Base-by-base conservation (phyloP, 495 filamentous ascomycete species). In the Neurospora sp. region DNA sequence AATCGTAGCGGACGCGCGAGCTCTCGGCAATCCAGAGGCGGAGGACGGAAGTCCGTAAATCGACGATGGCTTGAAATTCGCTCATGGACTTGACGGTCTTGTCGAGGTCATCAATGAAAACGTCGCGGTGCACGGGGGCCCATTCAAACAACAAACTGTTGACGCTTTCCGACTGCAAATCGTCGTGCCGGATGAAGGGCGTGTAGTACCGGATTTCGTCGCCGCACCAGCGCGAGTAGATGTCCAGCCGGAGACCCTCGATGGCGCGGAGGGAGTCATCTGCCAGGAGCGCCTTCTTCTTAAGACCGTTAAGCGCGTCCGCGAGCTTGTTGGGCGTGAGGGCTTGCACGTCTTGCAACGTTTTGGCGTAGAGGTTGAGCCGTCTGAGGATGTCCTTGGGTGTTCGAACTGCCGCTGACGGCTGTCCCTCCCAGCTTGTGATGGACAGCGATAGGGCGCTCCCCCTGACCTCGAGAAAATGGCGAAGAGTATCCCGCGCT, bases 121-220 rank as follows among this genome's bases (percentile, higher is more conserved):
- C 84, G 12, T 87, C 83, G 41, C 93, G 88, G 8, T 94, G 92
- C 69, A 88, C 84, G 66, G 85, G 86, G 0, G 93, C 92, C 96
- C 96, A 99, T 48, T 83, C 81, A 44, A 86, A 87, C 27, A 96
- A 87, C 70, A 89, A 86, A 69, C 90, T 87, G 38, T 88, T 85
- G 0, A 90, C 90, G 73, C 93, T 88, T 20, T 83, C 75, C 35
- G 87, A 87, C 35, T 89, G 88, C 38, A 97, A 79, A 75, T 96
- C 93, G 72, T 94, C 94, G 75, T 96, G 88, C 39, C 93, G 90
- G 69, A 97, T 92, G 84, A 93, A 97, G 0, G 96, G 96, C 0
- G 90, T 96, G 81, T 96, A 98, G 70, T 91, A 92, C 39, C 87
- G 87, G 39, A 98, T 91, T 70, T 97, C 93, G 14, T 93, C 89